phyloP scores from a whole-genome alignment of 148 eudicot species.

The Polygonum maritimum region DNA sequence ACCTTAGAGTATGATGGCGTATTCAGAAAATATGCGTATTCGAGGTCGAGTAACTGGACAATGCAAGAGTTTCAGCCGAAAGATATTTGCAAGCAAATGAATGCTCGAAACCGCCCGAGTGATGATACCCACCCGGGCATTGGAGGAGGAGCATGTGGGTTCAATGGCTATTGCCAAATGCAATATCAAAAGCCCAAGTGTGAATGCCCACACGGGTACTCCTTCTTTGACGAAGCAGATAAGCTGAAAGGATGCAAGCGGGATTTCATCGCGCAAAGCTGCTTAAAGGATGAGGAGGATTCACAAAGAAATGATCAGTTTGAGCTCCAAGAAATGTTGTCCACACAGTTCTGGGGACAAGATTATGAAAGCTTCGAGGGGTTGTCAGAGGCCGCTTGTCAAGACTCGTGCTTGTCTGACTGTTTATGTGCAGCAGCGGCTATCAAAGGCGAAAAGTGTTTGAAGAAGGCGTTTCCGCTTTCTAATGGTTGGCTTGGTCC shows the following conservation, averaged over 20 bases:
- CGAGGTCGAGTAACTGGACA: constrained; percentile 19
- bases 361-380: constrained; percentile 19
- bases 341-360: constrained; percentile 21
- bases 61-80: constrained; percentile 18
- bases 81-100: constrained; percentile 26
- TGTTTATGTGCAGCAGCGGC: constrained; percentile 42
- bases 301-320: constrained; percentile 1
- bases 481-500: constrained; percentile 15
- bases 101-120: not conserved
- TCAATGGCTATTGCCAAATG: constrained; percentile 39
- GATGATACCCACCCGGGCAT: no score
- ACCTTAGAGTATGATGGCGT: constrained; percentile 28
- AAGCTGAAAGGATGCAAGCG: constrained; percentile 35
- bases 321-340: constrained; percentile 9
- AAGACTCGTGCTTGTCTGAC: constrained; percentile 28
- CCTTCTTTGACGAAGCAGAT: constrained; percentile 35
- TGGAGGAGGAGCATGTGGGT: constrained; percentile 54
- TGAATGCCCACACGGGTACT: constrained; percentile 34
- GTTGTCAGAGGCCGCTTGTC: constrained; percentile 16
- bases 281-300: constrained; percentile 2
- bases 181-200: constrained; percentile 27
- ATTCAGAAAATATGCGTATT: constrained; percentile 21
- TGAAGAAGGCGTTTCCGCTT: constrained; percentile 28
- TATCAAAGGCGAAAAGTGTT: constrained; percentile 4
- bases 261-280: constrained; percentile 18